phyloP scores from a whole-genome alignment of 1,284 basidiomycete genomes.

The Irpex lacteus region DNA sequence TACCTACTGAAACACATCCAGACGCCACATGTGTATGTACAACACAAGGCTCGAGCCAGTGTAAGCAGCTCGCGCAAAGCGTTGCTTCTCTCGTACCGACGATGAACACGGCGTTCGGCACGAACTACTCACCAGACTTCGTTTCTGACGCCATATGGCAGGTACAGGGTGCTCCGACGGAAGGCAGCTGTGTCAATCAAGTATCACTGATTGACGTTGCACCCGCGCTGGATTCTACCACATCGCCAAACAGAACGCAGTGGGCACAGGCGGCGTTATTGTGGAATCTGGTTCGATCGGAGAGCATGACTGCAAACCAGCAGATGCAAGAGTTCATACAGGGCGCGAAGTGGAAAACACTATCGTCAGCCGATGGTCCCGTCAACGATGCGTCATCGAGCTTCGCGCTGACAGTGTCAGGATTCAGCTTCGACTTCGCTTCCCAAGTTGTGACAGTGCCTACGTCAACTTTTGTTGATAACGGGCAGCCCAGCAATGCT shows the following conservation, averaged over 20 bases:
- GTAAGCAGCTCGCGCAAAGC: conserved; percentile 52
- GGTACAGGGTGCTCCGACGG: conserved; percentile 39
- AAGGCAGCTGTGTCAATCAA: conserved; percentile 48
- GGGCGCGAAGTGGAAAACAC: conserved; percentile 43
- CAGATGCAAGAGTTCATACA: conserved; percentile 44
- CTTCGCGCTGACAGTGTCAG: conserved; percentile 44
- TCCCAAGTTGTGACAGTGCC: conserved; percentile 46
- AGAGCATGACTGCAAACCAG: conserved; percentile 37
- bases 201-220: conserved; percentile 56
- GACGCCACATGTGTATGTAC: conserved; percentile 65
- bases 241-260: conserved; percentile 44
- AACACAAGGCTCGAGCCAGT: conserved; percentile 38
- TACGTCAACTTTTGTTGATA: conserved; percentile 40
- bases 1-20: conserved; percentile 22
- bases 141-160: conserved; percentile 50
- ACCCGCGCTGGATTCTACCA: conserved; percentile 36
- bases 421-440: conserved; percentile 59
- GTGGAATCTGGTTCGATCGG: conserved; percentile 54
- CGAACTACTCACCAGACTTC: conserved; percentile 41
- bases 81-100: conserved; percentile 46
- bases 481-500: conserved; percentile 43
- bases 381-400: conserved; percentile 23
- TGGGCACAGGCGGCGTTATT: conserved; percentile 61
- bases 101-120: conserved; percentile 46
- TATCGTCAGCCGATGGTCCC: conserved; percentile 41